A percentile compares a stretch with the other conserved stretches of the same genome.
Evolutionary conservation across 805 yeast genomes (phyloP).

Genomic region (Candida nanaspora): DNA sequence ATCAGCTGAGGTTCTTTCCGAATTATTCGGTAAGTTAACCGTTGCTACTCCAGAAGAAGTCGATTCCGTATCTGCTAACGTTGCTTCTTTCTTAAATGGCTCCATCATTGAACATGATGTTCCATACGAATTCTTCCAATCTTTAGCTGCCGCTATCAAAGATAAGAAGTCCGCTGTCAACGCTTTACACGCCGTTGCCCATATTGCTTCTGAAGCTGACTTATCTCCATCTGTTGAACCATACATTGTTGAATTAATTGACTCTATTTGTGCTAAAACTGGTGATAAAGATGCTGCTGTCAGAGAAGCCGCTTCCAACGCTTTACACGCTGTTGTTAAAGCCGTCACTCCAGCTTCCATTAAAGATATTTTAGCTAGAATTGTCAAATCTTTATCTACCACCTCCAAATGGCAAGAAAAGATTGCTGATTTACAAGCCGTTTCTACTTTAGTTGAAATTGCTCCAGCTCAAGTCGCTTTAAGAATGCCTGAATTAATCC

Average conservation of each 20-base stretch:
- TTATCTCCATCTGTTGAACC: conserved; percentile 95
- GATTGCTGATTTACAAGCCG: conserved; percentile 79
- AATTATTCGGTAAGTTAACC: conserved; percentile 86
- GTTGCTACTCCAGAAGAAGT: conserved; percentile 83
- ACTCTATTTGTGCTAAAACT: conserved; percentile 64
- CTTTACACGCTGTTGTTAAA: conserved; percentile 70
- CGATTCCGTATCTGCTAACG: conserved; percentile 79
- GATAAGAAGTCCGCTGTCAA: conserved; percentile 79
- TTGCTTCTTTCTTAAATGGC: conserved; percentile 91
- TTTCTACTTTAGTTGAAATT: conserved; percentile 82
- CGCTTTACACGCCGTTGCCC: conserved; percentile 77
- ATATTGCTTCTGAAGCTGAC: conserved; percentile 75
- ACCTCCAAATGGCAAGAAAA: conserved; percentile 98
- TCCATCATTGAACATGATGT: conserved; percentile 98
- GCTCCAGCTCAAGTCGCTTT: conserved; percentile 95
- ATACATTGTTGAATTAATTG: conserved; percentile 72
- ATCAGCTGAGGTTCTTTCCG: conserved; percentile 78
- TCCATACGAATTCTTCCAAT: conserved; percentile 79
- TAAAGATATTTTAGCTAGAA: conserved; percentile 80
- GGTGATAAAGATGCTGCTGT: conserved; percentile 86
- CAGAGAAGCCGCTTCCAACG: conserved; percentile 65
- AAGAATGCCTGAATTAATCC: conserved; percentile 99
- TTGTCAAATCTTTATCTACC: conserved; percentile 57
- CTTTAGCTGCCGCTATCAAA: conserved; percentile 67
- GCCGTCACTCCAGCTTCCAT: conserved; percentile 90